Percentiles rank a stretch among this genome's conserved stretches.
These are phyloP conservation scores for Coccinonectria pachysandricola DNA, from an alignment of 2,329 filamentous ascomycete species.

Conservation along the genomic window DNA sequence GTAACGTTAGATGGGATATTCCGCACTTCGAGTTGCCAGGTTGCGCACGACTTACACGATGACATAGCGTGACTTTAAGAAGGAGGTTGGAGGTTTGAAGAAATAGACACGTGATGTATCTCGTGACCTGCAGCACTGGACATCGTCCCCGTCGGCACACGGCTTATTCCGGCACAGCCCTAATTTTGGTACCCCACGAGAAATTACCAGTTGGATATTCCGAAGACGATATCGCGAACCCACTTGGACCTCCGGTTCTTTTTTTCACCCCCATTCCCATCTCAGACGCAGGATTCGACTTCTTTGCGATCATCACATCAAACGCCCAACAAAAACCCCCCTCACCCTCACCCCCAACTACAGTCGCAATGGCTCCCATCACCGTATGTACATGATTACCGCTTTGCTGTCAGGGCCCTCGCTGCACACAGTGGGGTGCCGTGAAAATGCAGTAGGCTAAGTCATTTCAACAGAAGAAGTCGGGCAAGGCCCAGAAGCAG, in stretches of 20 bases:
- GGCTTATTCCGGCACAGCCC: constrained; percentile 24
- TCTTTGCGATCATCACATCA: constrained; percentile 46
- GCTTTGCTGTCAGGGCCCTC: constrained; percentile 86
- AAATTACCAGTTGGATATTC: constrained; percentile 12
- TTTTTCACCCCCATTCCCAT: constrained; percentile 6
- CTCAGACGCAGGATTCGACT: constrained; percentile 71
- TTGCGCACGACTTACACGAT: too few relatives aligned
- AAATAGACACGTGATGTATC: too few relatives aligned
- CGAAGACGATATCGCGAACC: constrained; percentile 6
- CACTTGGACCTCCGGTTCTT: constrained; percentile 5
- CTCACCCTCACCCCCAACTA: constrained; percentile 1
- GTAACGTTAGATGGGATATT: too few relatives aligned
- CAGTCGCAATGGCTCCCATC: constrained; percentile 68
- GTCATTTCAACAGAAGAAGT: constrained; percentile 56
- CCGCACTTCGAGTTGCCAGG: too few relatives aligned
- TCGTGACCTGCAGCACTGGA: too few relatives aligned
- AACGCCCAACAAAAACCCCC: constrained; percentile 13
- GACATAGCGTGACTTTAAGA: too few relatives aligned
- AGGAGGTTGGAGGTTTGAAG: too few relatives aligned
- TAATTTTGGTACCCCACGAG: constrained; percentile 22
- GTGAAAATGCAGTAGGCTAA: constrained; percentile 89
- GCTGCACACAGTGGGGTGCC: constrained; percentile 7
- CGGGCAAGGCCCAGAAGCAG: constrained; percentile 63
- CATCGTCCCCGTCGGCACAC: too few relatives aligned
- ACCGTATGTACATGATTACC: constrained; percentile 72